Base-by-base conservation (phyloP, 805 yeast genomes). In the Zygoascus bituminiphila region DNA sequence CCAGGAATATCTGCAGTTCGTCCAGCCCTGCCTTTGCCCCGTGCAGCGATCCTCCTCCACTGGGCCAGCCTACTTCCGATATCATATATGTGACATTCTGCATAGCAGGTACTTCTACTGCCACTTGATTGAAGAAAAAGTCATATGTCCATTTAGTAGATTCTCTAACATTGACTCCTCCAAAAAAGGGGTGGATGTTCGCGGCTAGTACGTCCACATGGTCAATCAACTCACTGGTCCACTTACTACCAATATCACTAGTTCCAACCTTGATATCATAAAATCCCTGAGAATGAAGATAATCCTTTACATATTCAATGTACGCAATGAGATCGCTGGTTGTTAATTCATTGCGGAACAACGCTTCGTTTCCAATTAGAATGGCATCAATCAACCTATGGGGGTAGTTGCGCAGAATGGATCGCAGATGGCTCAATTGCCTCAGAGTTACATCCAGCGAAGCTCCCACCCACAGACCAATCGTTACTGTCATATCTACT, bases 21-120 rank as follows among this genome's bases (percentile, higher is more conserved):
- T 55, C 47, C 2, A 58, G 52, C 1, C 75, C 75, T 0, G 87
- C 84, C 2, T 61, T 57, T 0, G 88, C 70, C 1, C 63, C 60
- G 38, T 65, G 59, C 48, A 67, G 71, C 0, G 35, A 49, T 0
- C 86, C 87, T 2, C 88, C 88, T 1, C 63, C 67, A 39, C 71
- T 76, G 0, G 88, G 89, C 89, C 88, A 82, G 0, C 88, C 88
- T 19, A 81, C 74, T 54, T 82, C 88, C 0, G 84, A 70, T 1
- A 82, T 69, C 3, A 74, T 65, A 5, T 79, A 55, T 25, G 31
- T 39, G 23, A 44, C 46, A 23, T 48, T 42, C 21, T 15, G 33
- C 9, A 24, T 24, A 10, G 40, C 33, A 4, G 52, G 50, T 9
- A 49, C 47, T 5, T 53, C 49, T 9, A 62, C 54, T 2, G 58